A percentile compares a stretch with the other conserved stretches of the same genome.
Evolutionary conservation across 202 grass and related monocot species (phyloP).

Genomic region (Panicum virgatum): DNA sequence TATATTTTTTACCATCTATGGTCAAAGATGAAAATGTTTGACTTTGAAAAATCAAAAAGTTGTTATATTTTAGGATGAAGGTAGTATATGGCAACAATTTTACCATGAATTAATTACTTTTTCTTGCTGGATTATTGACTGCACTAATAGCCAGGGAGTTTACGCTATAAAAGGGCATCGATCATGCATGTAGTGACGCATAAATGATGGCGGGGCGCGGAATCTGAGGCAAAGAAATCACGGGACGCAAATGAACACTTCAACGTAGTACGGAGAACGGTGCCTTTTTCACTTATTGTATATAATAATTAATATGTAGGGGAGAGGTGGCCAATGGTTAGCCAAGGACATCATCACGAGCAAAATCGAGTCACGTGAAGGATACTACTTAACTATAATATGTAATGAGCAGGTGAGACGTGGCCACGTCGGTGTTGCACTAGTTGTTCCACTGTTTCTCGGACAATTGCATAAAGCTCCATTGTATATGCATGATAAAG

Average conservation of each 20-base stretch:
- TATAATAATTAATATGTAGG: neutral
- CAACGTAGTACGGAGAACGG: neutral
- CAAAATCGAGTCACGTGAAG: neutral
- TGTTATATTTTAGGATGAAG: too few relatives aligned
- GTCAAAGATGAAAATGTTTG: too few relatives aligned
- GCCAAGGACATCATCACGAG: neutral
- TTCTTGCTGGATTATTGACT: too few relatives aligned
- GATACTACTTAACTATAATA: neutral
- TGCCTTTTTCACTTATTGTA: neutral
- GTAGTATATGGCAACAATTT: too few relatives aligned
- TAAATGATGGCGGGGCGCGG: neutral
- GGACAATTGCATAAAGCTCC: neutral
- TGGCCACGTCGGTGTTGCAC: neutral
- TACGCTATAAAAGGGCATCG: too few relatives aligned
- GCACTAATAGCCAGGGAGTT: too few relatives aligned
- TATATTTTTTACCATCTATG: too few relatives aligned
- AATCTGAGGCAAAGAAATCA: neutral
- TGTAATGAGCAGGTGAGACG: neutral
- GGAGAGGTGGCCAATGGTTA: neutral
- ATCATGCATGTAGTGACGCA: neutral
- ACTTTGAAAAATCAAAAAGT: too few relatives aligned
- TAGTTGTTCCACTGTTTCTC: neutral
- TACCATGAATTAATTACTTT: too few relatives aligned
- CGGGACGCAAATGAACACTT: slow-evolving; percentile 7
- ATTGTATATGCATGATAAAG: neutral